phyloP scores from a whole-genome alignment of 441 rosid species.

The Geranium incanum region DNA sequence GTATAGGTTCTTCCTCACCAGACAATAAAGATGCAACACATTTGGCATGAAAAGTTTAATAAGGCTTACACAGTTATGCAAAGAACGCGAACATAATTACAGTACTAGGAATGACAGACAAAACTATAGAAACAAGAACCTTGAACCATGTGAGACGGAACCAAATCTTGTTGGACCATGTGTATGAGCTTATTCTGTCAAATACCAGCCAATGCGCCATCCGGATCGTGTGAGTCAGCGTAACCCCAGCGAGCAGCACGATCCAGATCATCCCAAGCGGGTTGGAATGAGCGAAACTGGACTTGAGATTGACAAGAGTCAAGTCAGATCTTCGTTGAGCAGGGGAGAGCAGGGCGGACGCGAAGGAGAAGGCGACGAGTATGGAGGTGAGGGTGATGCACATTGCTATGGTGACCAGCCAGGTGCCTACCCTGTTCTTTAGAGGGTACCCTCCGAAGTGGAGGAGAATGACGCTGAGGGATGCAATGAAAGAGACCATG shows the following conservation, averaged over 20 bases:
- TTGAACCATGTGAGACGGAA: neutral
- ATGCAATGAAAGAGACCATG: neutral
- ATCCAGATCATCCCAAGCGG: neutral
- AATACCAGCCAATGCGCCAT: neutral
- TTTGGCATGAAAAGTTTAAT: too few relatives aligned
- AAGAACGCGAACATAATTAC: neutral
- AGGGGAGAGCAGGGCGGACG: neutral
- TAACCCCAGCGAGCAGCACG: neutral
- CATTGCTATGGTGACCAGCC: neutral
- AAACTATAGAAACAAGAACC: neutral
- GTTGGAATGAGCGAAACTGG: neutral
- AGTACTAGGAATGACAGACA: constrained; percentile 1
- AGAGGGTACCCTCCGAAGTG: neutral
- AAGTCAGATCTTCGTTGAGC: neutral
- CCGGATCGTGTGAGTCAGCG: neutral
- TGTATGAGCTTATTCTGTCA: neutral
- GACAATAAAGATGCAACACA: too few relatives aligned
- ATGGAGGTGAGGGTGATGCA: neutral
- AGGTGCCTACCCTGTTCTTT: neutral
- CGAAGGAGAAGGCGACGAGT: neutral
- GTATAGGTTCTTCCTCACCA: too few relatives aligned
- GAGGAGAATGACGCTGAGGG: neutral
- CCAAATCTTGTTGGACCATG: neutral
- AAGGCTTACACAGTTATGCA: neutral
- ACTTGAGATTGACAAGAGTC: neutral